Evolutionary conservation across 2,329 filamentous ascomycete genomes (phyloP).

Genomic region (Chaetoscypha palmicola): DNA sequence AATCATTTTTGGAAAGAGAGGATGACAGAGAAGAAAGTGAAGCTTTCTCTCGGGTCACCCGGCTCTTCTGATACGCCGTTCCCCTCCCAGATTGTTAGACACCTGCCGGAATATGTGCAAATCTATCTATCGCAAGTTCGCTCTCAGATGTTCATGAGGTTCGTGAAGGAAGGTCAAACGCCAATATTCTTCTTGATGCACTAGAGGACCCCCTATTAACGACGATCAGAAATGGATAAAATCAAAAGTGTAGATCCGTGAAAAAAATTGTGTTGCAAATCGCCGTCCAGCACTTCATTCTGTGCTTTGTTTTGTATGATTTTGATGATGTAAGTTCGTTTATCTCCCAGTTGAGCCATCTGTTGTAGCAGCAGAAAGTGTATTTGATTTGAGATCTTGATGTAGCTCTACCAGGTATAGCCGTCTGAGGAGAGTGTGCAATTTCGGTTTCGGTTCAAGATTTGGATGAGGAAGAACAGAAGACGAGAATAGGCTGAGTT

Average conservation of each 20-base stretch:
- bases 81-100: neutral
- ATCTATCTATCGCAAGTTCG: slow-evolving; percentile 8
- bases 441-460: too few relatives aligned
- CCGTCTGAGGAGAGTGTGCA: too few relatives aligned
- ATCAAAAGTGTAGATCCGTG: too few relatives aligned
- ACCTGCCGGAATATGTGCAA: slow-evolving; percentile 7
- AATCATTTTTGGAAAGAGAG: neutral
- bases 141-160: slow-evolving; percentile 12
- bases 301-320: neutral
- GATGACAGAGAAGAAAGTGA: neutral
- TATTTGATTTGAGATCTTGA: neutral
- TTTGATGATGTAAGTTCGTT: neutral
- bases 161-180: slow-evolving; percentile 13
- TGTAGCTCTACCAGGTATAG: too few relatives aligned
- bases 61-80: slow-evolving; percentile 5
- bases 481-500: too few relatives aligned
- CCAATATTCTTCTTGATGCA: slow-evolving; percentile 12
- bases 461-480: neutral
- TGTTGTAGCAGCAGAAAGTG: neutral
- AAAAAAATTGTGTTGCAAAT: too few relatives aligned
- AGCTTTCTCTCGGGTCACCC: neutral
- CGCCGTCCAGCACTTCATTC: too few relatives aligned
- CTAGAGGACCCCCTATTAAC: slow-evolving; percentile 2
- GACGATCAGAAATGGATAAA: neutral
- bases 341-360: neutral